Conservation (phyloP, 2,329 filamentous ascomycete genomes). For the Exophiala dermatitidis region DNA sequence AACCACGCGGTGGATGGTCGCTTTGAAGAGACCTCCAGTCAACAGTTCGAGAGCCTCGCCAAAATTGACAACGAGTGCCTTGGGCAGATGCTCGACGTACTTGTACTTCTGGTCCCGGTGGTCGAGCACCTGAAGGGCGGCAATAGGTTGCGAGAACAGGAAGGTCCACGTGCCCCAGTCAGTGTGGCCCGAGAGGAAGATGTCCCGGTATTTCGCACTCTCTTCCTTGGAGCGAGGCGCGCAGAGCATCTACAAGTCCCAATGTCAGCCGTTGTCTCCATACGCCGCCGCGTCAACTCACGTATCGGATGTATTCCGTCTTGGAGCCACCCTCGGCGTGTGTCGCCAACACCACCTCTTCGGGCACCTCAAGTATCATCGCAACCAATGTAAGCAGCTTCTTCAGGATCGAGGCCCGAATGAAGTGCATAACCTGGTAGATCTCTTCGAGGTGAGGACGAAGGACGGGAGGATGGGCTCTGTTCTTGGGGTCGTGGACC, state of each 20-base stretch:
- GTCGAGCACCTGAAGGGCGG: constrained; percentile 48
- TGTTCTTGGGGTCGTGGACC: constrained; percentile 50
- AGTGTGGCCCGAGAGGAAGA: constrained; percentile 48
- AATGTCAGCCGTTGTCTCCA: no score
- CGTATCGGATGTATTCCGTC: constrained; percentile 56
- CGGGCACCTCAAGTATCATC: constrained; percentile 52
- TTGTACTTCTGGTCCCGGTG: constrained; percentile 42
- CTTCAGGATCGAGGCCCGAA: constrained; percentile 51
- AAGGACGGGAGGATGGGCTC: constrained; percentile 44
- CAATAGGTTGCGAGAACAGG: constrained; percentile 50
- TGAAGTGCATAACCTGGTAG: constrained; percentile 46
- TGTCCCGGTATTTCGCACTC: constrained; percentile 38
- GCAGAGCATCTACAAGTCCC: no score
- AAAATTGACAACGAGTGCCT: constrained; percentile 46
- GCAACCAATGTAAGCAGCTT: constrained; percentile 52
- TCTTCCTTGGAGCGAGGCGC: constrained; percentile 43
- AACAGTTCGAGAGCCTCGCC: constrained; percentile 44
- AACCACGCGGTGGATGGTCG: constrained; percentile 45
- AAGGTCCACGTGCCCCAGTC: constrained; percentile 51
- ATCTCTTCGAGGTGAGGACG: constrained; percentile 48
- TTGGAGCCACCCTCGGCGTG: no score
- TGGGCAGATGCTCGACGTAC: constrained; percentile 42
- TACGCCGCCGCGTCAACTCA: constrained; percentile 50
- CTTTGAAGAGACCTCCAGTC: constrained; percentile 46
- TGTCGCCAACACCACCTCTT: constrained; percentile 51